Evolutionary conservation across 2,329 filamentous ascomycete genomes (phyloP), one percentile per base, ranked within the genome.

Genomic region (Phialophora expanda): DNA sequence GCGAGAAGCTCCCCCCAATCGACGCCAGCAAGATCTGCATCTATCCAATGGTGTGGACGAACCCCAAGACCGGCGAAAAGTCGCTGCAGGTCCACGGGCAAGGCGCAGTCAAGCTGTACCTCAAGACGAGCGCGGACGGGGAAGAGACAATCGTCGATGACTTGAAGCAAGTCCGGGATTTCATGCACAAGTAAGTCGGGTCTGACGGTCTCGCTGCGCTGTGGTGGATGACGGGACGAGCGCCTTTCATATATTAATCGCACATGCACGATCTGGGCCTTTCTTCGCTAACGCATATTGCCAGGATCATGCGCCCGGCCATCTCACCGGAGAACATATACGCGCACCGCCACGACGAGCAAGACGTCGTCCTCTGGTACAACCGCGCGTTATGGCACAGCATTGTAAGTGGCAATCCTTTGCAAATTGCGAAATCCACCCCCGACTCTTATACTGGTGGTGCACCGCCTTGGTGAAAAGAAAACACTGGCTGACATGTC

Each of bases 291-390:
- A 34, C 32, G 11, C 4, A 34, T 11, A 34, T 1, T 4, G 11
- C 32, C 17, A 77, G 76, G 51, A 69, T 79, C 20, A 79, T 79
- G 76, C 70, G 75, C 7, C 77, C 76, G 3, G 73, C 72, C 1
- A 66, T 78, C 26, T 71, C 72, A 64, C 62, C 76, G 67, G 44
- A 75, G 62, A 74, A 78, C 67, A 78, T 78, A 34, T 78, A 78
- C 59, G 76, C 76, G 12, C 76, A 78, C 61, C 69, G 66, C 55
- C 76, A 78, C 65, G 66, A 77, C 30, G 76, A 78, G 62, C 74
- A 77, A 68, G 76, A 78, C 69, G 76, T 78, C 4, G 76, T 78
- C 51, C 69, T 78, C 20, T 78, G 76, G 76, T 78, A 78, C 66
- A 78, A 78, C 64, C 71, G 77, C 11, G 76, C 77, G 0, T 67